Percentiles rank a stretch among this genome's conserved stretches.
Conservation (phyloP, 2,329 filamentous ascomycete genomes). For the Cylindrodendrum hubeiense region DNA sequence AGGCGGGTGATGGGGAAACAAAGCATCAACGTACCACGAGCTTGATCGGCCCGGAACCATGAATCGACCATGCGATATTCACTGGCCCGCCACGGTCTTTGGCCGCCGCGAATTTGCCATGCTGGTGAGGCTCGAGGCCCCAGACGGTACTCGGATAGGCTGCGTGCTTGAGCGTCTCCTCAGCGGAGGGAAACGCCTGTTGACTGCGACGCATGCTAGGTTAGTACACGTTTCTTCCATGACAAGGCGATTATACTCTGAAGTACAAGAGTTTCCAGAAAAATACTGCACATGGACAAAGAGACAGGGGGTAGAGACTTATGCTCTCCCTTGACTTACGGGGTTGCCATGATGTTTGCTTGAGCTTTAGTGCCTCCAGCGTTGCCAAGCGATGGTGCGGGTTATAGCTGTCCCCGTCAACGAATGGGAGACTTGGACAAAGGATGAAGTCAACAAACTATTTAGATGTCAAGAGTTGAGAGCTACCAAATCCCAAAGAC, state of each 20-base stretch:
- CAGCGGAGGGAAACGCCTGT: constrained; percentile 57
- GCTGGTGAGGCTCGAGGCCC: constrained; percentile 74
- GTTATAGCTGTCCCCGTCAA: background rate
- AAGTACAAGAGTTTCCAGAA: background rate
- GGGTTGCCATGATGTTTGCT: constrained; percentile 17
- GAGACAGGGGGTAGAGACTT: background rate
- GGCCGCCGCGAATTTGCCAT: constrained; percentile 75
- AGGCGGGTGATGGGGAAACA: constrained; percentile 10
- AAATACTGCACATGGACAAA: background rate
- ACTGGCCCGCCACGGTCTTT: constrained; percentile 79
- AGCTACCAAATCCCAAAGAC: background rate
- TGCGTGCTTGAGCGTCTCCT: constrained; percentile 73
- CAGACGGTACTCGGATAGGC: constrained; percentile 76
- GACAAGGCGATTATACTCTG: no score
- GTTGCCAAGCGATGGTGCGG: constrained; percentile 3
- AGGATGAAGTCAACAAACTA: background rate
- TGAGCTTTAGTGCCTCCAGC: constrained; percentile 6
- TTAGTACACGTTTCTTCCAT: background rate
- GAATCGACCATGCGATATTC: constrained; percentile 82
- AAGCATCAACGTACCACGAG: constrained; percentile 74
- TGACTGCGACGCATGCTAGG: constrained; percentile 24
- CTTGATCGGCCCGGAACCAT: constrained; percentile 79
- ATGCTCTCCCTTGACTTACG: constrained; percentile 6
- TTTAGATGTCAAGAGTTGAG: background rate
- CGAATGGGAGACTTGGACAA: background rate